Conservation (phyloP, 352 stramenopile species). For the Phytophthora citrophthora region DNA sequence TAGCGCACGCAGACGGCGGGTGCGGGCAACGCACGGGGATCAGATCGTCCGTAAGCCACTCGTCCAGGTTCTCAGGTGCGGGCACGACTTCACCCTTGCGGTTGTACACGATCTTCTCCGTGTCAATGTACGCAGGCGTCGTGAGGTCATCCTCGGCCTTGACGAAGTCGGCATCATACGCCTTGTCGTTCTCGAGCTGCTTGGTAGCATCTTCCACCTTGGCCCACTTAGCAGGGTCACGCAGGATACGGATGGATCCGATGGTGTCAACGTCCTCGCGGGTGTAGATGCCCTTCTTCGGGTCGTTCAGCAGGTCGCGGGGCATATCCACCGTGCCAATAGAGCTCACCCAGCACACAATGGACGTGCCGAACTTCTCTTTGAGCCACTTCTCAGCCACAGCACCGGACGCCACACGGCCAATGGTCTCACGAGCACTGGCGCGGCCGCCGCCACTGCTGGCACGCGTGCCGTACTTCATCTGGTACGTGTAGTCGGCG, state of each 20-base stretch:
- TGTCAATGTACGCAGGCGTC: constrained; percentile 92
- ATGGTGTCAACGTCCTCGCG: constrained; percentile 87
- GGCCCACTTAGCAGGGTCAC: constrained; percentile 71
- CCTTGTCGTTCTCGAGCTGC: constrained; percentile 67
- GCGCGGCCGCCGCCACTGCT: constrained; percentile 96
- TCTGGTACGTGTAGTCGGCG: constrained; percentile 99
- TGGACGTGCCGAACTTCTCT: constrained; percentile 90
- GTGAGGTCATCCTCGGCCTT: constrained; percentile 53
- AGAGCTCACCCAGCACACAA: constrained; percentile 91
- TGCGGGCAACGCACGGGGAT: constrained; percentile 96
- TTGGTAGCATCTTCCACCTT: constrained; percentile 46
- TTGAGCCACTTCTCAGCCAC: constrained; percentile 97
- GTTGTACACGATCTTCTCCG: constrained; percentile 92
- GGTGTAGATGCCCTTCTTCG: constrained; percentile 69
- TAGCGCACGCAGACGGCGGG: constrained; percentile 91
- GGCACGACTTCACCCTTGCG: constrained; percentile 71
- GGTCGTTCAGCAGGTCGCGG: constrained; percentile 65
- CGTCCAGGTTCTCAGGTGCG: constrained; percentile 55
- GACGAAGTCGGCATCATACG: constrained; percentile 82
- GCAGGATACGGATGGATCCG: constrained; percentile 83
- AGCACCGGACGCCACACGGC: constrained; percentile 96
- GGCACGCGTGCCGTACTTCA: constrained; percentile 98
- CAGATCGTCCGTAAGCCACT: constrained; percentile 85
- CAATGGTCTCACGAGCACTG: constrained; percentile 98
- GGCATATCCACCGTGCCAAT: constrained; percentile 90